These are phyloP conservation scores for Monosporascus cannonballus DNA, from an alignment of 2,329 filamentous ascomycete genomes.

Conservation along the genomic window DNA sequence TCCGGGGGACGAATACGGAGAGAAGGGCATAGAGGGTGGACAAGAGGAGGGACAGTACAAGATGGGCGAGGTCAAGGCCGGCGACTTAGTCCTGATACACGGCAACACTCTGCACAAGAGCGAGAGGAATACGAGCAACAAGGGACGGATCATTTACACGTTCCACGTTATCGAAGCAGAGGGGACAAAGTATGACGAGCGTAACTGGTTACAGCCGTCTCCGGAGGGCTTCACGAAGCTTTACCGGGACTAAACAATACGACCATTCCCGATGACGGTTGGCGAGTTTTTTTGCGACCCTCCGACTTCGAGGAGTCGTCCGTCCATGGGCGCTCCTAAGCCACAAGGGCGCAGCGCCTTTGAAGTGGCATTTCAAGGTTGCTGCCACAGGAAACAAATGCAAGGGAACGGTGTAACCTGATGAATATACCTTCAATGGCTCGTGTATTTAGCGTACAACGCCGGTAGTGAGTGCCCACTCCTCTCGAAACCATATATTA, in stretches of 20 bases:
- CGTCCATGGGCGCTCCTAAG: too few relatives aligned
- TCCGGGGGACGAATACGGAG: slow-evolving; percentile 40
- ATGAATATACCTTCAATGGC: too few relatives aligned
- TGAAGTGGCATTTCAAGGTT: too few relatives aligned
- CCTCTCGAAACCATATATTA: too few relatives aligned
- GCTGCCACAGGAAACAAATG: too few relatives aligned
- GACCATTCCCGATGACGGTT: not conserved
- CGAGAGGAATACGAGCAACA: slow-evolving; percentile 80
- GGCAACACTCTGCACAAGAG: slow-evolving; percentile 95
- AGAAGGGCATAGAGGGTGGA: slow-evolving; percentile 30
- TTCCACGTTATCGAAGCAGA: slow-evolving; percentile 93
- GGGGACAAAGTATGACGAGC: slow-evolving; percentile 66
- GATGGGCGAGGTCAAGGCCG: slow-evolving; percentile 82
- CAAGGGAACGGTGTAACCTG: too few relatives aligned
- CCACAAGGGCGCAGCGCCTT: too few relatives aligned
- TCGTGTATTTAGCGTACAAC: too few relatives aligned
- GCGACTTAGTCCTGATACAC: slow-evolving; percentile 87
- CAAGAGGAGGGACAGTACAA: slow-evolving; percentile 57
- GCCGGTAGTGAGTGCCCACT: too few relatives aligned
- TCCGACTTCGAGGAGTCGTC: too few relatives aligned
- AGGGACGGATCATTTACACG: slow-evolving; percentile 91
- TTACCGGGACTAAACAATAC: slow-evolving; percentile 27
- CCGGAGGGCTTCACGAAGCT: slow-evolving; percentile 71
- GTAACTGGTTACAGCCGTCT: slow-evolving; percentile 91
- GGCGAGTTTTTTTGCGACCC: not conserved